Evolutionary conservation across 331 rosid species (phyloP).

Genomic region (Acacia concinna): DNA sequence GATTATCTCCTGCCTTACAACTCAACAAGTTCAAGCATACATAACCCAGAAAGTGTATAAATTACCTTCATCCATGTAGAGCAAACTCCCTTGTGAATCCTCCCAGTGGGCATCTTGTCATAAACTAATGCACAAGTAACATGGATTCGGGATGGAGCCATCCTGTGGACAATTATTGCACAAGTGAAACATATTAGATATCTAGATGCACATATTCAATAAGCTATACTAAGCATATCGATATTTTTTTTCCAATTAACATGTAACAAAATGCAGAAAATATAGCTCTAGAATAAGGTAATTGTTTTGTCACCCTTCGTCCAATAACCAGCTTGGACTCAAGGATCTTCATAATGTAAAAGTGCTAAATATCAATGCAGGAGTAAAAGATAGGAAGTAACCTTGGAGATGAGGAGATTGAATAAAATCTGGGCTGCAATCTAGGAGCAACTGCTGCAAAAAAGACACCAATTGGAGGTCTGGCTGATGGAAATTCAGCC

Average conservation of each 20-base stretch:
- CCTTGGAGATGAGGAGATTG: slow-evolving; percentile 97
- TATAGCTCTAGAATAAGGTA: background rate
- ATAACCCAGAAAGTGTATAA: slow-evolving; percentile 23
- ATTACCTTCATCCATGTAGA: slow-evolving; percentile 99
- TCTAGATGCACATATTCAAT: background rate
- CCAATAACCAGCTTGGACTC: background rate
- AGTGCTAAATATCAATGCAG: background rate
- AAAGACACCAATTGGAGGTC: slow-evolving; percentile 91
- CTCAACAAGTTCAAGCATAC: slow-evolving; percentile 12
- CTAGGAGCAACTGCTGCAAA: slow-evolving; percentile 95
- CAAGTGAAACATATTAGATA: slow-evolving; percentile 5
- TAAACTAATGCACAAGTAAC: slow-evolving; percentile 91
- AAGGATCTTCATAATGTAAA: background rate
- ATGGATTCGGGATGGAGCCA: slow-evolving; percentile 81
- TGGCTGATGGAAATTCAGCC: slow-evolving; percentile 90
- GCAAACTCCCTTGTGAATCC: slow-evolving; percentile 88
- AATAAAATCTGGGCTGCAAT: slow-evolving; percentile 92
- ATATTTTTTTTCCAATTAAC: background rate
- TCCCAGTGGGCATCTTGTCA: slow-evolving; percentile 79
- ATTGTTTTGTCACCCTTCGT: background rate
- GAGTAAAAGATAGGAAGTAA: slow-evolving; percentile 32
- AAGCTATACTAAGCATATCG: background rate
- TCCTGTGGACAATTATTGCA: slow-evolving; percentile 53
- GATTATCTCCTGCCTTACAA: background rate
- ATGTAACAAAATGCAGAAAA: background rate